Percentiles rank a stretch among this genome's conserved stretches.
phyloP scores from a whole-genome alignment of 768 basidiomycete species.

The Pleurotus tuber-regium region DNA sequence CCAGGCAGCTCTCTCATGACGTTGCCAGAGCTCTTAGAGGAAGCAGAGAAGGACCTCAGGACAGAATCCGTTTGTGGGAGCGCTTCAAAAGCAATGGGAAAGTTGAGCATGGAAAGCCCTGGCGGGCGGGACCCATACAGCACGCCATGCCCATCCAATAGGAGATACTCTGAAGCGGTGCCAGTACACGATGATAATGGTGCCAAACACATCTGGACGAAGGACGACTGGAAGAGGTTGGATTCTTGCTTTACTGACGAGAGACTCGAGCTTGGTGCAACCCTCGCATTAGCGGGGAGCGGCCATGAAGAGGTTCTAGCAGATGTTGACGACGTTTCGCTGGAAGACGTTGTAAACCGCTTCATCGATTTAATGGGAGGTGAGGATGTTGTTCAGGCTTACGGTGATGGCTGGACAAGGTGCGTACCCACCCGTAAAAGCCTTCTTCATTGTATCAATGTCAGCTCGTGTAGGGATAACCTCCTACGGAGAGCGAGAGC shows the following conservation, averaged over 20 bases:
- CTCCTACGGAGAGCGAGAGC: slow-evolving; percentile 51
- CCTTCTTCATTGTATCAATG: slow-evolving; percentile 5
- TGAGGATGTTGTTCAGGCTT: slow-evolving; percentile 29
- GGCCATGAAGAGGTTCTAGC: slow-evolving; percentile 31
- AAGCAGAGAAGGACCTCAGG: slow-evolving; percentile 42
- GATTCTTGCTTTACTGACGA: slow-evolving; percentile 80
- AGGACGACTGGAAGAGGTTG: slow-evolving; percentile 77
- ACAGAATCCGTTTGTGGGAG: background rate
- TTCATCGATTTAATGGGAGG: slow-evolving; percentile 56
- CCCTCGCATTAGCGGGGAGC: slow-evolving; percentile 24
- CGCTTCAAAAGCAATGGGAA: background rate
- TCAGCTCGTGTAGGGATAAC: slow-evolving; percentile 37
- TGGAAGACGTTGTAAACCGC: slow-evolving; percentile 57
- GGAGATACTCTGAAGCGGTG: background rate
- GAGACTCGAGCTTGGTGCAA: slow-evolving; percentile 45
- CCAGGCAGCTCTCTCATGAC: slow-evolving; percentile 54
- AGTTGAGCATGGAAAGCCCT: background rate
- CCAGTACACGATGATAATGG: slow-evolving; percentile 8
- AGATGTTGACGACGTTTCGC: slow-evolving; percentile 48
- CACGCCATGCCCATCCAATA: slow-evolving; percentile 2
- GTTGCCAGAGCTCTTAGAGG: slow-evolving; percentile 52
- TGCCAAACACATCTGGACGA: slow-evolving; percentile 51
- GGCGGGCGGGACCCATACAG: background rate
- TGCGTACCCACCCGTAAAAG: slow-evolving; percentile 28
- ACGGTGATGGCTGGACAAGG: slow-evolving; percentile 58